Base-by-base conservation (phyloP, 2,329 filamentous ascomycete species). In the Cordyceps tenuipes region DNA sequence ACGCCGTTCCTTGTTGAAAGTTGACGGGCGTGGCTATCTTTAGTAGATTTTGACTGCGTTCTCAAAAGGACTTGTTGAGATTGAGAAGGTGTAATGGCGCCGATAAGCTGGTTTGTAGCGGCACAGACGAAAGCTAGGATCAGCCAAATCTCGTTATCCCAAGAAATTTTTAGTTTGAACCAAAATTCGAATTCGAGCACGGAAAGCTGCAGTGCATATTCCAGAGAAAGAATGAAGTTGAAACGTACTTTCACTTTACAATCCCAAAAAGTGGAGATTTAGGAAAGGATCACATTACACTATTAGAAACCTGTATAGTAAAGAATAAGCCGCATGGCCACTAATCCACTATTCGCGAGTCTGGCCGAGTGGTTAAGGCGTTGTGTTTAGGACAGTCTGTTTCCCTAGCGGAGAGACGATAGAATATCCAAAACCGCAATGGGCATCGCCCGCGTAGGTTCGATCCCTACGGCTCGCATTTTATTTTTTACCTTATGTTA, bases 291-390 rank as follows among this genome's bases (percentile, higher is more conserved):
- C 5, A 3, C 15, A n/a, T n/a, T n/a, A n/a, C 39, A 43, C 17
- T 7, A 5, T 1, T 43, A 5, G 1, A 6, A 10, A 26, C 15
- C 53, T 9, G 57, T 60, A 54, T 62, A 60, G 43, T 46, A 39
- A 3, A 10, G 29, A 51, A 44, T 50, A 48, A 53, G 23, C 1
- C 3, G 51, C 1, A 5, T 5, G 1, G 2, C 5, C 29, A 57
- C 19, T 12, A 26, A 8, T 36, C 34, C 34, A 36, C 34, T 43
- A 43, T 8, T 49, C 44, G 75, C 71, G 69, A 74, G 71, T 75
- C 68, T 80, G 77, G 77, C 77, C 77, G 77, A 80, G 78, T 79
- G 77, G 77, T 79, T 79, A 80, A 79, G 77, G 77, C 77, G 77
- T 75, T 77, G 76, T 78, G 77, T 80, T 80, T 80, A 79, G 77